Evolutionary conservation across 768 basidiomycete species (phyloP).

Genomic region (Hortiboletus campestris): DNA sequence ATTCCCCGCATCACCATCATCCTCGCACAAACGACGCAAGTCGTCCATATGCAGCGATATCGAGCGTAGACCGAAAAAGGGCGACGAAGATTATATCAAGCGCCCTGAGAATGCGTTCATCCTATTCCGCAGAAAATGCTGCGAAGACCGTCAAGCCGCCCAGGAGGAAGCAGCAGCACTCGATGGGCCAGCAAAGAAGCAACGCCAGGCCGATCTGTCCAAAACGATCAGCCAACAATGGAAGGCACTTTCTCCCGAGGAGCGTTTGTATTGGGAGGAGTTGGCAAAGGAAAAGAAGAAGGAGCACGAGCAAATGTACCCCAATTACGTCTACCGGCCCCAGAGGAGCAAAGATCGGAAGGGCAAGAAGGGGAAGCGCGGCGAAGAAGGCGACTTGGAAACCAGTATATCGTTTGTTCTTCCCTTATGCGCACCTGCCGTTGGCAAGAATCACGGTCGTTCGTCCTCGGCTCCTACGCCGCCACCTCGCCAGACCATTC

Average conservation of each 20-base stretch:
- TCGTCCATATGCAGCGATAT: constrained; percentile 44
- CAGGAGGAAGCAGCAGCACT: constrained; percentile 43
- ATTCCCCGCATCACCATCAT: constrained; percentile 32
- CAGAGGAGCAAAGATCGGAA: constrained; percentile 54
- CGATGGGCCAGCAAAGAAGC: constrained; percentile 57
- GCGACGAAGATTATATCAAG: constrained; percentile 82
- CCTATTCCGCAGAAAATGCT: constrained; percentile 77
- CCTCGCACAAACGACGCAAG: constrained; percentile 51
- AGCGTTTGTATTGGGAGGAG: constrained; percentile 72
- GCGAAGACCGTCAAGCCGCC: constrained; percentile 63
- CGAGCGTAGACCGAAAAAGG: constrained; percentile 56
- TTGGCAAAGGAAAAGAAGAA: constrained; percentile 77
- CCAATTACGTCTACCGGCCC: constrained; percentile 77
- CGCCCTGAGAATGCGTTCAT: constrained; percentile 85
- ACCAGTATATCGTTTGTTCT: constrained; percentile 49
- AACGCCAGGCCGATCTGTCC: constrained; percentile 74
- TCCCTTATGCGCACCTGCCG: constrained; percentile 38
- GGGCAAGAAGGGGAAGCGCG: constrained; percentile 41
- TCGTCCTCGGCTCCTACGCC: constrained; percentile 63
- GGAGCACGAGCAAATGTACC: constrained; percentile 73
- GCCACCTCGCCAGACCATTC: constrained; percentile 64
- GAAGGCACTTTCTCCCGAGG: constrained; percentile 64
- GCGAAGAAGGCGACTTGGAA: constrained; percentile 48
- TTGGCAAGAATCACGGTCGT: constrained; percentile 44
- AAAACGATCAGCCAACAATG: constrained; percentile 83